Evolutionary conservation across 495 filamentous ascomycete genomes (phyloP), one percentile per base, ranked within the genome.

Genomic region (Aspergillus wentii): DNA sequence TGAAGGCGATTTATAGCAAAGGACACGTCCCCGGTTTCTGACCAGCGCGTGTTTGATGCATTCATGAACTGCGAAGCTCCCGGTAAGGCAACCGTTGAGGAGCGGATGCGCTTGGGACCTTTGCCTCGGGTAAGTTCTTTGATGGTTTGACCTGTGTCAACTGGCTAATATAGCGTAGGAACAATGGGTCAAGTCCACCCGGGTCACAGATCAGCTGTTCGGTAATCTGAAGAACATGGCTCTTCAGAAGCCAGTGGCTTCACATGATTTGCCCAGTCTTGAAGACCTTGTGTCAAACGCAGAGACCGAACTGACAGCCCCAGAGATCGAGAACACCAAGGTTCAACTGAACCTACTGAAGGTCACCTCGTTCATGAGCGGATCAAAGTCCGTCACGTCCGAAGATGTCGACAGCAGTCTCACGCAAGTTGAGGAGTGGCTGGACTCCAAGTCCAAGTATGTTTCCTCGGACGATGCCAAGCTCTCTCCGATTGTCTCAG

Each of bases 41-140:
- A 71, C 37, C 49, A 59, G 31, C 57, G 68, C 31, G 43, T 37
- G 5, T 68, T 59, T 23, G 49, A 54, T 22, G 59, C 65, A 21
- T 74, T 72, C 27, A 68, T 72, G 56, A 65, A 63, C 23, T 69
- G 65, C 38, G 69, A 76, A 47, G 52, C 56, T 5, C 44, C 46
- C 17, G 52, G 45, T 15, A 54, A 64, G 47, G 48, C 59, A 11
- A 48, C 52, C 10, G 63, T 75, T 21, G 69, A 73, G 41, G 49
- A 70, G 40, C 52, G 51, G 15, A 38, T 72, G 38, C 60, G 65
- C 25, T 29, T 56, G 34, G 69, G 69, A 16, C 63, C 67, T 6
- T 36, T 64, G 25, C 69, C 69, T 37, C 48, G 46, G 35, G 69
- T 71, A 51, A 36, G 60, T 46, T 38, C 23, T 9, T n/a, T n/a